These are phyloP conservation scores for Diaporthe ilicicola DNA, from an alignment of 2,329 filamentous ascomycete species.

Conservation along the genomic window DNA sequence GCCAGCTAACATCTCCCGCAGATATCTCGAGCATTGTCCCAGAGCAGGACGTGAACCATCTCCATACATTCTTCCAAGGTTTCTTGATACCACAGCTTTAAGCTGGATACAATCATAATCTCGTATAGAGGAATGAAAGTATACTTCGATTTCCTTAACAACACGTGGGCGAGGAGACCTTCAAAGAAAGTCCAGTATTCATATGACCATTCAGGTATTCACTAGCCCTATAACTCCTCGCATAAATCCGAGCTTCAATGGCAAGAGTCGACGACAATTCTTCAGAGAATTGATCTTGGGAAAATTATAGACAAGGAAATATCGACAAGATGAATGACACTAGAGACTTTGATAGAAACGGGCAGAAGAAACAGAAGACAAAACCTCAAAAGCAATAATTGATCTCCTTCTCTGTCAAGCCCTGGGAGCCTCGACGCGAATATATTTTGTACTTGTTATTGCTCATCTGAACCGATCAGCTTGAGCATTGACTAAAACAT, in stretches of 20 bases:
- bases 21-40: constrained; percentile 41
- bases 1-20: constrained; percentile 14
- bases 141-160: too few species aligned
- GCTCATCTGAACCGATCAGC: not conserved
- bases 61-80: constrained; percentile 37
- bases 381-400: not conserved
- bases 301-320: not conserved
- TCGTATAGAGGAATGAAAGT: too few species aligned
- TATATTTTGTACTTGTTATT: not conserved
- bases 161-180: too few species aligned
- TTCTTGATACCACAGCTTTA: constrained; percentile 32
- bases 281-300: too few species aligned
- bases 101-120: not conserved
- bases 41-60: constrained; percentile 31
- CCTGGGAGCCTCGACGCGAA: accelerated
- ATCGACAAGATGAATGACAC: not conserved
- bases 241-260: too few species aligned
- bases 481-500: not conserved
- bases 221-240: too few species aligned
- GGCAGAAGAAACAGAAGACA: not conserved
- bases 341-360: not conserved
- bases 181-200: too few species aligned
- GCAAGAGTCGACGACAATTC: too few species aligned
- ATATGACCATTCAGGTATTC: too few species aligned
- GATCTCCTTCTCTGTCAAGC: not conserved